Evolutionary conservation across 2,329 filamentous ascomycete genomes (phyloP).

Genomic region (Fusarium pseudoanthophilum): DNA sequence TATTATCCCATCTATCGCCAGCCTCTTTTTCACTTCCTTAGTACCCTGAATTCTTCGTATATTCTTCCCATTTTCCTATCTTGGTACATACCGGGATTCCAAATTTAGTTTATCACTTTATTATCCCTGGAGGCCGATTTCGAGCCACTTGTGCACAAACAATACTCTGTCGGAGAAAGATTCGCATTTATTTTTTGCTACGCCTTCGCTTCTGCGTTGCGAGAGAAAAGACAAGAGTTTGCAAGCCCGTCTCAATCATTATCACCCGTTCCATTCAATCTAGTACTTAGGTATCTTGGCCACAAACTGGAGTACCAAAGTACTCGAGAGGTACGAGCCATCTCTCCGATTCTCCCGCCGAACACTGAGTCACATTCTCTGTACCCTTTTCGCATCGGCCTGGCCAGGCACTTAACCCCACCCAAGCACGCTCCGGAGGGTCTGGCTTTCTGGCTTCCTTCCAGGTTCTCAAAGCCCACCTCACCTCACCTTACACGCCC

Average conservation of each 20-base stretch:
- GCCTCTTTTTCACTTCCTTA: conserved; percentile 1
- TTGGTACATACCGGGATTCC: conserved; percentile 15
- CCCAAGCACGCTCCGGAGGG: conserved; percentile 24
- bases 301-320: conserved; percentile 8
- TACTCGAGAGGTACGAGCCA: conserved; percentile 33
- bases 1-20: conserved; percentile 30
- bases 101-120: conserved; percentile 5
- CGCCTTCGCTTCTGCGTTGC: conserved; percentile 15
- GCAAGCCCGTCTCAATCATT: conserved; percentile 11
- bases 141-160: conserved; percentile 15
- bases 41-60: conserved; percentile 3
- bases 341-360: conserved; percentile 20
- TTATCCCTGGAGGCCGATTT: conserved; percentile 7
- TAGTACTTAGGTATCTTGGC: conserved; percentile 2
- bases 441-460: conserved; percentile 21
- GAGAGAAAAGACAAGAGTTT: neutral
- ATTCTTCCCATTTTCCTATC: conserved; percentile 11
- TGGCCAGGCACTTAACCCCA: conserved; percentile 35
- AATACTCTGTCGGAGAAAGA: conserved; percentile 5
- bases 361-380: conserved; percentile 31
- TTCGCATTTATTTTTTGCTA: conserved; percentile 16
- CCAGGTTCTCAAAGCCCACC: conserved; percentile 24
- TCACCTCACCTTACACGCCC: conserved; percentile 31
- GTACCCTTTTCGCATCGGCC: conserved; percentile 14
- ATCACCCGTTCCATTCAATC: neutral